These are phyloP conservation scores for Basidiobolus meristosporus DNA, from an alignment of 371 early-diverging fungal species.

Conservation along the genomic window DNA sequence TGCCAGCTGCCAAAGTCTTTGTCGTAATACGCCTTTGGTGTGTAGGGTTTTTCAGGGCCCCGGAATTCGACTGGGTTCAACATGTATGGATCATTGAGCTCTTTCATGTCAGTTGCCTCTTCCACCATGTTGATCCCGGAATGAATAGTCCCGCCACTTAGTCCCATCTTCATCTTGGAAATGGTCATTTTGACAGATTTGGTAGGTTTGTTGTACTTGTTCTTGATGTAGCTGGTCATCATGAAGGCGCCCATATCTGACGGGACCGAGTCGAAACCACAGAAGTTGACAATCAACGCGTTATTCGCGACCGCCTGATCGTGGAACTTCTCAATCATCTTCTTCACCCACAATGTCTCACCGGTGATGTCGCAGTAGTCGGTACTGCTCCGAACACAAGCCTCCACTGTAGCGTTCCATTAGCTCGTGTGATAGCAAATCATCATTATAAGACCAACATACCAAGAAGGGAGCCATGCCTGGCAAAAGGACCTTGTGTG, in stretches of 20 bases:
- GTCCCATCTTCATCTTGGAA: not conserved
- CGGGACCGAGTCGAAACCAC: not conserved
- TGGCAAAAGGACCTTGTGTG: too few relatives aligned
- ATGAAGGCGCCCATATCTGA: not conserved
- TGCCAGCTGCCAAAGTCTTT: not conserved
- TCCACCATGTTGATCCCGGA: too few relatives aligned
- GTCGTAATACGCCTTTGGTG: not conserved
- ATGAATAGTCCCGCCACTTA: not conserved
- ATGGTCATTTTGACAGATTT: not conserved
- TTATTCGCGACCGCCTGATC: not conserved
- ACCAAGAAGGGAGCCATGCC: too few relatives aligned
- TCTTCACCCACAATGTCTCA: not conserved
- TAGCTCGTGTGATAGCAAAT: too few relatives aligned
- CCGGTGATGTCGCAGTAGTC: not conserved
- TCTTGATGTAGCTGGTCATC: not conserved
- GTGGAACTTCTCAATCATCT: not conserved
- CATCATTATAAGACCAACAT: too few relatives aligned
- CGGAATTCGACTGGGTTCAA: too few relatives aligned
- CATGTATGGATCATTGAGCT: too few relatives aligned
- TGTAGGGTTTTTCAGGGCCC: too few relatives aligned
- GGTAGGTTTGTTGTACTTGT: not conserved
- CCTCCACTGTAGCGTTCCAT: not conserved
- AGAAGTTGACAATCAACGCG: not conserved
- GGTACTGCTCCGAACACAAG: not conserved
- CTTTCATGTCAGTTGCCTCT: too few relatives aligned